phyloP scores from a whole-genome alignment of 495 filamentous ascomycete species.

The Penicillium canariense region DNA sequence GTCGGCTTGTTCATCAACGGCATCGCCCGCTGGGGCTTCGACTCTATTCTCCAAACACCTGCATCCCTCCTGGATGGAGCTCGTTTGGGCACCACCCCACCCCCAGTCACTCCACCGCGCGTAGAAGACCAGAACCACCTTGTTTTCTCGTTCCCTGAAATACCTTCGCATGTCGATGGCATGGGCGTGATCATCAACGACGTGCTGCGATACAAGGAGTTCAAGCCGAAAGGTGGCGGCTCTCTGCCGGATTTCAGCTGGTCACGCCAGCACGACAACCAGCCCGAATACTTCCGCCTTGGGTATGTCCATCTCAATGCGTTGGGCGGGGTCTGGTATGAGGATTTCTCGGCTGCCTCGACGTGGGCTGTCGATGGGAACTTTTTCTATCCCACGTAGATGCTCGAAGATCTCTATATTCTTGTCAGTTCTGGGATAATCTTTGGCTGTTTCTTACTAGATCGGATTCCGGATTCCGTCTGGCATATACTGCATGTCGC shows the following conservation, averaged over 20 bases:
- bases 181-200: constrained; percentile 60
- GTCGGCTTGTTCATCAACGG: constrained; percentile 66
- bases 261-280: constrained; percentile 39
- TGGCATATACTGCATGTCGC: background rate
- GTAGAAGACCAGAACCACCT: constrained; percentile 39
- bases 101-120: constrained; percentile 35
- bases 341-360: constrained; percentile 78
- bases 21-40: constrained; percentile 64
- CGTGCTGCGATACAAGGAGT: constrained; percentile 48
- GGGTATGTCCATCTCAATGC: constrained; percentile 58
- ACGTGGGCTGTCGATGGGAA: constrained; percentile 60
- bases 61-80: constrained; percentile 50
- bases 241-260: constrained; percentile 45
- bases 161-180: constrained; percentile 46
- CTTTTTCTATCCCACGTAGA: constrained; percentile 32
- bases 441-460: background rate
- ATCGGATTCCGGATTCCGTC: background rate
- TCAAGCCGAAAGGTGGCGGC: constrained; percentile 40
- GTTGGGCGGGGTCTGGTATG: constrained; percentile 54
- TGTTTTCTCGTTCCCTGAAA: constrained; percentile 44
- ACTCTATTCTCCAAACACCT: constrained; percentile 58
- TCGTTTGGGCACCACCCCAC: constrained; percentile 46
- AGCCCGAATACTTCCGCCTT: constrained; percentile 77
- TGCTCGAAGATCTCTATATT: background rate
- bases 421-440: background rate